Conservation (phyloP, 139 green algal species). For the Chlorella sorokiniana region DNA sequence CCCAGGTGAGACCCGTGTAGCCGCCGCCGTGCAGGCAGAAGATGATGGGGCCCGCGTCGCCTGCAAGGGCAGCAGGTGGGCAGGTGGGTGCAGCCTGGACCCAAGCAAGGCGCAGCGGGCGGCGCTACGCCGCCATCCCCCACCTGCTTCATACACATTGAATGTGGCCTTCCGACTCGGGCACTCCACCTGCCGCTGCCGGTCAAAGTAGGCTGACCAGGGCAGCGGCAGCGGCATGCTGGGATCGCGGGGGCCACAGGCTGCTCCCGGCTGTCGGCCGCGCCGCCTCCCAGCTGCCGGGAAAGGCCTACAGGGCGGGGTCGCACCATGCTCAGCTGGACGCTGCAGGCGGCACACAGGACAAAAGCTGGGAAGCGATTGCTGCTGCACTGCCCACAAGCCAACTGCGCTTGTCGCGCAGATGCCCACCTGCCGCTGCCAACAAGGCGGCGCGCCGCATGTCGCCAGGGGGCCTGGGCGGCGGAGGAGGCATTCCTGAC, state of each 20-base stretch:
- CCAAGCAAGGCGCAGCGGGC: background rate
- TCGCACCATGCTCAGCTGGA: too few relatives aligned
- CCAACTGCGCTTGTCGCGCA: background rate
- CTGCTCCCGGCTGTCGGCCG: background rate
- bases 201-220: slow-evolving; percentile 43
- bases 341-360: too few relatives aligned
- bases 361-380: too few relatives aligned
- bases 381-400: background rate
- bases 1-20: slow-evolving; percentile 88
- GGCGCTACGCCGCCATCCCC: background rate
- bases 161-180: slow-evolving; percentile 52
- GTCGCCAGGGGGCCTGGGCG: background rate
- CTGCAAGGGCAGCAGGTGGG: slow-evolving; percentile 27
- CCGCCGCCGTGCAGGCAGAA: slow-evolving; percentile 85
- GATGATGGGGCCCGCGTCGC: slow-evolving; percentile 62
- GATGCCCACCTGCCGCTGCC: too few relatives aligned
- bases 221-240: slow-evolving; percentile 6
- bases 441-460: background rate
- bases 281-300: background rate
- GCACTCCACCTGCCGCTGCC: background rate
- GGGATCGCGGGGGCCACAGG: background rate
- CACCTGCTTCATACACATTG: slow-evolving; percentile 66
- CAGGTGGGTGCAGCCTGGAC: background rate
- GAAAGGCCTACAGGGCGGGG: too few relatives aligned
- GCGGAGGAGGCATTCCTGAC: slow-evolving; percentile 7